phyloP scores from a whole-genome alignment of 345 rosid species.

The Rhodamnia rubescens region DNA sequence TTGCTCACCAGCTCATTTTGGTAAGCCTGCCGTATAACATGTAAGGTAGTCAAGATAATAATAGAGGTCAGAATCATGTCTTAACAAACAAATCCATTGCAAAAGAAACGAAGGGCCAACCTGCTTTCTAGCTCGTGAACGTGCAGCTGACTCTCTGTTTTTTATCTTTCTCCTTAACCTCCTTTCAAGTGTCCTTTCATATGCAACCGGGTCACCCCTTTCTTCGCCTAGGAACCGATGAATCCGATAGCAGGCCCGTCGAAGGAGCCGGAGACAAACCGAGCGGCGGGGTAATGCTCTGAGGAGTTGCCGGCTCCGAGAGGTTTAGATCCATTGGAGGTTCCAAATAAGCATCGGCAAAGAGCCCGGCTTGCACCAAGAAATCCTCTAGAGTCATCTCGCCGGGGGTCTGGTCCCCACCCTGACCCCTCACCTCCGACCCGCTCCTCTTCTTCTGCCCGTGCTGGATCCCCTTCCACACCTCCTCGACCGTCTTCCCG shows the following conservation, averaged over 20 bases:
- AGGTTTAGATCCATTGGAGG: slow-evolving; percentile 27
- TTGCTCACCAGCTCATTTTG: slow-evolving; percentile 49
- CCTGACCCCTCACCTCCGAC: slow-evolving; percentile 12
- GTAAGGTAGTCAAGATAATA: background rate
- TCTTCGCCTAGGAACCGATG: slow-evolving; percentile 15
- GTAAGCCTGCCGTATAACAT: slow-evolving; percentile 32
- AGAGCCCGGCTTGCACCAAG: slow-evolving; percentile 53
- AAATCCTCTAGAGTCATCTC: slow-evolving; percentile 60
- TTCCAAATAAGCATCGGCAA: slow-evolving; percentile 23
- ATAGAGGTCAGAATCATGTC: background rate
- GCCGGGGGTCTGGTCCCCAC: slow-evolving; percentile 21
- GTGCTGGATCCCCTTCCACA: slow-evolving; percentile 47
- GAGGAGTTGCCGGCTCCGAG: slow-evolving; percentile 10
- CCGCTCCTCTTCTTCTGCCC: slow-evolving; percentile 33
- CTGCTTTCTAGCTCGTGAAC: slow-evolving; percentile 60
- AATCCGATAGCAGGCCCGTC: slow-evolving; percentile 16
- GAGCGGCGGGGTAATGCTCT: slow-evolving; percentile 6
- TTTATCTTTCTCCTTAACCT: slow-evolving; percentile 57
- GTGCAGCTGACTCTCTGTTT: slow-evolving; percentile 71
- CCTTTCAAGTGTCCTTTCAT: slow-evolving; percentile 41
- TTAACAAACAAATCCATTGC: background rate
- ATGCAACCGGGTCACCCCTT: slow-evolving; percentile 19
- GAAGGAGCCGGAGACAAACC: slow-evolving; percentile 29
- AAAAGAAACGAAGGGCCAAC: slow-evolving; percentile 2
- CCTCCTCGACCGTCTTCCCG: slow-evolving; percentile 50